A percentile compares a stretch with the other conserved stretches of the same genome.
These are phyloP conservation scores for Myrica gale DNA, from an alignment of 306 rosid species.

Conservation along the genomic window DNA sequence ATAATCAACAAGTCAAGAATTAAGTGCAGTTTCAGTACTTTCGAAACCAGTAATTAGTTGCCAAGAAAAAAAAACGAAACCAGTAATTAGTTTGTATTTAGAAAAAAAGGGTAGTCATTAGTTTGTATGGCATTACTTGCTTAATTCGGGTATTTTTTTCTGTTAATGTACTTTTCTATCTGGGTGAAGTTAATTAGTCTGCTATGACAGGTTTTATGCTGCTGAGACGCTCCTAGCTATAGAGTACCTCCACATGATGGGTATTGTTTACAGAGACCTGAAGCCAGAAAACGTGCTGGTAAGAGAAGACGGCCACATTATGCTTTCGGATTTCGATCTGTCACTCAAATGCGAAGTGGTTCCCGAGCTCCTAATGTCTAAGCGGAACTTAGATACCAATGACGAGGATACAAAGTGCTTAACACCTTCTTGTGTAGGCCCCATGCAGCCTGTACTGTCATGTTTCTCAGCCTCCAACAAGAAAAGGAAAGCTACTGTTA, in stretches of 20 bases:
- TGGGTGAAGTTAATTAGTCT: neutral
- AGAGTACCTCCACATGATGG: constrained; percentile 99
- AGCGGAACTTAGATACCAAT: constrained; percentile 26
- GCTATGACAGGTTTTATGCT: constrained; percentile 66
- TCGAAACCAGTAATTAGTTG: neutral
- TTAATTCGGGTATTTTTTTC: neutral
- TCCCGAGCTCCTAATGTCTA: constrained; percentile 62
- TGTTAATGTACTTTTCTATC: neutral
- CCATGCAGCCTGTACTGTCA: constrained; percentile 85
- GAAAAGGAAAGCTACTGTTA: constrained; percentile 49
- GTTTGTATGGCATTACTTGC: neutral
- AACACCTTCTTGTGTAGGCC: constrained; percentile 56
- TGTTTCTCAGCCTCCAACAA: constrained; percentile 62
- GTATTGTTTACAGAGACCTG: constrained; percentile 87
- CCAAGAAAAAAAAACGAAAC: neutral
- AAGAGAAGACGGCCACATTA: constrained; percentile 90
- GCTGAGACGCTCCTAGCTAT: constrained; percentile 84
- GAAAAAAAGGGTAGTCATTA: too few species aligned
- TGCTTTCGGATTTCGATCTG: constrained; percentile 95
- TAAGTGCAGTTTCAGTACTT: neutral
- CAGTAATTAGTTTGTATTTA: neutral
- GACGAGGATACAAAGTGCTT: constrained; percentile 40
- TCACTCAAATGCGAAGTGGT: constrained; percentile 92
- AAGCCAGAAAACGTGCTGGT: constrained; percentile 96
- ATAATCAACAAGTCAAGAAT: too few species aligned